Percentiles rank a stretch among this genome's conserved stretches.
These are phyloP conservation scores for Yamadazyma dendronema DNA, from an alignment of 1,139 yeast genomes.

Conservation along the genomic window DNA sequence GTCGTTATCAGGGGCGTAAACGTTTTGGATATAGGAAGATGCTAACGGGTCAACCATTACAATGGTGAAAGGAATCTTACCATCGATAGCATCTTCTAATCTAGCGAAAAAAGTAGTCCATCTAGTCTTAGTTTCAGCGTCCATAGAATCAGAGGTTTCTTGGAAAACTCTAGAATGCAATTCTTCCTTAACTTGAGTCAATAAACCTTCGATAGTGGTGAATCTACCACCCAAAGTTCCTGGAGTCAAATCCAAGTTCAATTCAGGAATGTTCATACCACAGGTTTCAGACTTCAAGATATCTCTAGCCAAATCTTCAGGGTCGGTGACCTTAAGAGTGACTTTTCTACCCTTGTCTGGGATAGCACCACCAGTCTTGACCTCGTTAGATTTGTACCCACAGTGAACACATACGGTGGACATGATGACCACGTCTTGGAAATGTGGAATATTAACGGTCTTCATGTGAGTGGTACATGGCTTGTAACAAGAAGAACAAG, in stretches of 20 bases:
- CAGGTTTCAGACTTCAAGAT: slow-evolving; percentile 94
- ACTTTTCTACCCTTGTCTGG: slow-evolving; percentile 82
- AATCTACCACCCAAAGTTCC: slow-evolving; percentile 98
- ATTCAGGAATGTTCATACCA: slow-evolving; percentile 80
- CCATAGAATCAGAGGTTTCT: slow-evolving; percentile 91
- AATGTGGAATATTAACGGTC: slow-evolving; percentile 94
- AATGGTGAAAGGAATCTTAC: slow-evolving; percentile 80
- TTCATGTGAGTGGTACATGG: slow-evolving; percentile 95
- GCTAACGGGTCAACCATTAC: slow-evolving; percentile 94
- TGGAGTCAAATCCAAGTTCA: slow-evolving; percentile 85
- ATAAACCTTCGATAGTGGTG: slow-evolving; percentile 92
- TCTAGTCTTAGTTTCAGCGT: slow-evolving; percentile 63
- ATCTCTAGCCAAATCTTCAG: slow-evolving; percentile 93
- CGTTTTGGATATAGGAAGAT: slow-evolving; percentile 92
- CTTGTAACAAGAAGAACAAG: slow-evolving; percentile 85
- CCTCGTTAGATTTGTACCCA: slow-evolving; percentile 97
- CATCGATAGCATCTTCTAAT: slow-evolving; percentile 79
- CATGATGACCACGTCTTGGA: slow-evolving; percentile 96
- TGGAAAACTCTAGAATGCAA: slow-evolving; percentile 81
- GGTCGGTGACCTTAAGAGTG: slow-evolving; percentile 75
- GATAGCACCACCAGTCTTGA: slow-evolving; percentile 96
- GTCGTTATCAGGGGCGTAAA: slow-evolving; percentile 96
- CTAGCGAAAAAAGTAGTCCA: slow-evolving; percentile 80
- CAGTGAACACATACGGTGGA: slow-evolving; percentile 89
- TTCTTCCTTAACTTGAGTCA: slow-evolving; percentile 87